Base-by-base conservation (phyloP, 148 eudicot genomes). In the Chenopodium suecicum region DNA sequence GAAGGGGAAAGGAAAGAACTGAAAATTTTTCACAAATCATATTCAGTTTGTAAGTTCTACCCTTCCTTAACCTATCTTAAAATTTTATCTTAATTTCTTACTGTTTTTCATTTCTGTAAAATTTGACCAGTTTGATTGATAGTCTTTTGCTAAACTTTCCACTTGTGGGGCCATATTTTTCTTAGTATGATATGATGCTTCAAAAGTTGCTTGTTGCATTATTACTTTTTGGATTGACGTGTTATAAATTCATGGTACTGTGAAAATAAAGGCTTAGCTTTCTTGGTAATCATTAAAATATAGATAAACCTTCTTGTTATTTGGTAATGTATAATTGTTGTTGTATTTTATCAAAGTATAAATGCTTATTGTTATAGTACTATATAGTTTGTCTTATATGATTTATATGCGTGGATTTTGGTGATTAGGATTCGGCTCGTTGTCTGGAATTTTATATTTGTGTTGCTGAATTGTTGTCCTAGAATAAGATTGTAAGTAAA, bases 1-100 rank as follows among this genome's bases (percentile, higher is more conserved):
- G 47, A 94, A 91, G 83, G 98, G 96, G 9, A 93, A 95, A 87
- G 87, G 89, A 80, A 92, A 91, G 78, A 89, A 93, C 90, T 91
- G 60, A 74, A 56, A 84, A 60, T 66, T 32, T 69, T 58, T 32
- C 25, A 23, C 73, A 56, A 23, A 47, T 31, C 60, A 81, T 81
- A n/a, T 50, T n/a, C 62, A 29, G 3, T 66, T 79, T 58, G 83
- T 80, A 84, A 84, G 83, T 80, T n/a, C 22, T 41, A 14, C 62
- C 22, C 4, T 56, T 56, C 20, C 62, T 56, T 56, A 12, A 17
- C 17, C 22, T 56, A 2, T 14, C 4, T 56, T 13, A 41, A 41
- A 41, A 41, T 2, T 56, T 13, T 17, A 12, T 0, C 16, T 41
- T 25, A 9, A 6, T 74, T 29, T 69, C 17, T 14, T 56, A 14